Conservation (phyloP, 768 basidiomycete genomes). For the Mycena chlorophos region DNA sequence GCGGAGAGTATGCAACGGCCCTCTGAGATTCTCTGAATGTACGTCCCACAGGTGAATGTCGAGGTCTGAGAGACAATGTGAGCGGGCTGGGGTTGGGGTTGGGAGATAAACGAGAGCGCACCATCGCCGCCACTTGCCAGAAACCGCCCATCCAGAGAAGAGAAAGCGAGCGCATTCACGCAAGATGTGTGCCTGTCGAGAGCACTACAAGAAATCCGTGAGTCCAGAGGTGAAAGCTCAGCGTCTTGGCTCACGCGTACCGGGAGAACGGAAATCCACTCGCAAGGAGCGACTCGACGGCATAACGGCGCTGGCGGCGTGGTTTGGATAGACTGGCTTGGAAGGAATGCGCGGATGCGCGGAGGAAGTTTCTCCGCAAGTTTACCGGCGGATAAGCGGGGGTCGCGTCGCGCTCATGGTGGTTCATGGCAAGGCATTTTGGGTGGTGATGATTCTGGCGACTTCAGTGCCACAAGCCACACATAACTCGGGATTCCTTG, state of each 20-base stretch:
- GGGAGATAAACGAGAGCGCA: slow-evolving; percentile 30
- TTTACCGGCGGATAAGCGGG: no score
- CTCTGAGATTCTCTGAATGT: slow-evolving; percentile 53
- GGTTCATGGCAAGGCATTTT: slow-evolving; percentile 3
- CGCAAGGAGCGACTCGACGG: slow-evolving; percentile 20
- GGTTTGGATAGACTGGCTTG: neutral
- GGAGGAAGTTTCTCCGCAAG: neutral
- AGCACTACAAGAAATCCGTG: slow-evolving; percentile 29
- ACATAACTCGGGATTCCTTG: no score
- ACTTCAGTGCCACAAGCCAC: no score
- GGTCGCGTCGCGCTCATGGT: neutral
- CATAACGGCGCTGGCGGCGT: neutral
- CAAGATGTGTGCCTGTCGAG: slow-evolving; percentile 57
- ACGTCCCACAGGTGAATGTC: slow-evolving; percentile 66
- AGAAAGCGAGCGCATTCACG: slow-evolving; percentile 64
- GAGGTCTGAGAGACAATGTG: slow-evolving; percentile 44
- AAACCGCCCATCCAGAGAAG: slow-evolving; percentile 59
- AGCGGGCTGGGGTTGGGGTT: slow-evolving; percentile 7
- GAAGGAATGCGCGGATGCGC: neutral
- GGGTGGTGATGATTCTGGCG: no score
- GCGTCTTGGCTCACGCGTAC: slow-evolving; percentile 9
- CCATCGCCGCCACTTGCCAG: slow-evolving; percentile 73
- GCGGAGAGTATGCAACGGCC: slow-evolving; percentile 41
- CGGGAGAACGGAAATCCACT: slow-evolving; percentile 28
- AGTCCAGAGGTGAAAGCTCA: no score